A percentile compares a stretch with the other conserved stretches of the same genome.
Conservation (phyloP, 345 rosid genomes). For the Pistacia integerrima region DNA sequence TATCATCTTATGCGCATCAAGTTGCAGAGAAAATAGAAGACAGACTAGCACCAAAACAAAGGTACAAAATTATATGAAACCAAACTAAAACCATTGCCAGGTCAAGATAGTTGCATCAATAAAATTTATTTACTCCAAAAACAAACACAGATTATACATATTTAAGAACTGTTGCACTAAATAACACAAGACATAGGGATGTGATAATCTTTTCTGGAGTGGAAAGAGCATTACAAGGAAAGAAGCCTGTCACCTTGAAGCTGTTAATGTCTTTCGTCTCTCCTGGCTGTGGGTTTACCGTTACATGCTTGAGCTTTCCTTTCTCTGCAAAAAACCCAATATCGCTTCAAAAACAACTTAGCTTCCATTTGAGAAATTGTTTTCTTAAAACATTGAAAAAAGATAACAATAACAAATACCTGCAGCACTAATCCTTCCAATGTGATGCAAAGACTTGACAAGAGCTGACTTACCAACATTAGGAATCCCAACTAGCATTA, state of each 20-base stretch:
- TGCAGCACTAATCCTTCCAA: constrained; percentile 80
- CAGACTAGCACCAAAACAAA: too few relatives aligned
- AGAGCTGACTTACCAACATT: constrained; percentile 91
- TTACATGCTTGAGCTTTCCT: constrained; percentile 77
- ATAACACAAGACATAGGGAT: not conserved
- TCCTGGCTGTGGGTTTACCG: constrained; percentile 76
- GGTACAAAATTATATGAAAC: too few relatives aligned
- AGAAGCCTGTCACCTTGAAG: constrained; percentile 57
- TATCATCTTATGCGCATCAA: too few relatives aligned
- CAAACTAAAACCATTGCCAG: too few relatives aligned
- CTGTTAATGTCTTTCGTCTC: constrained; percentile 84
- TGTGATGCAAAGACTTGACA: constrained; percentile 75
- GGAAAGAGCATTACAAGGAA: not conserved
- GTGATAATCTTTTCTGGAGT: not conserved
- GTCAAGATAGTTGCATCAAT: too few relatives aligned
- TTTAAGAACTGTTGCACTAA: too few relatives aligned
- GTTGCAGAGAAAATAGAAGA: too few relatives aligned
- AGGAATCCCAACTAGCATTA: constrained; percentile 82
- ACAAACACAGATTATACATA: too few relatives aligned
- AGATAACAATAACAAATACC: constrained; percentile 36
- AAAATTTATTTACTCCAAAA: too few relatives aligned
- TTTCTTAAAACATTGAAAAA: not conserved
- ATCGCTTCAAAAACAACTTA: not conserved
- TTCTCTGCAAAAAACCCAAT: constrained; percentile 46
- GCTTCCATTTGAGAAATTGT: not conserved